Conservation (phyloP, 2,329 filamentous ascomycete genomes). For the Ceratocystis lukuohia region DNA sequence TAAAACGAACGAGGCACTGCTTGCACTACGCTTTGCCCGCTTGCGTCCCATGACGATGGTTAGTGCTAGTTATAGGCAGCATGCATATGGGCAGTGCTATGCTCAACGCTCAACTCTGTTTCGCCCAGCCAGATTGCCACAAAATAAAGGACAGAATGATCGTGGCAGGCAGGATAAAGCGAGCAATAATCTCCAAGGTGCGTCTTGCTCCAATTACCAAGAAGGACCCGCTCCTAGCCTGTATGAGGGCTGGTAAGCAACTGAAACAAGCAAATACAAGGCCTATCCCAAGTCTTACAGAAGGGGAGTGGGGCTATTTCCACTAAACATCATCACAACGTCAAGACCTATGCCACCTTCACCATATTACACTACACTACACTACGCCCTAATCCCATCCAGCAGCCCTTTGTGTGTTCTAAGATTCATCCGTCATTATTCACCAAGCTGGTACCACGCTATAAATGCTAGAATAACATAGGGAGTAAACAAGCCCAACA, state of each 20-base stretch:
- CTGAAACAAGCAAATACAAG: too few species aligned
- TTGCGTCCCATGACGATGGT: background rate
- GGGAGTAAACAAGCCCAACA: background rate
- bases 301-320: too few species aligned
- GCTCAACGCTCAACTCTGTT: background rate
- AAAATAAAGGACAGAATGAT: background rate
- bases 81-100: background rate
- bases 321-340: too few species aligned
- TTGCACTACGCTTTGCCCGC: too few species aligned
- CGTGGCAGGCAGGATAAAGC: background rate
- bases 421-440: background rate
- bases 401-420: background rate
- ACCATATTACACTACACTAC: background rate
- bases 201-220: too few species aligned
- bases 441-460: background rate
- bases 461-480: background rate
- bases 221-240: too few species aligned
- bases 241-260: too few species aligned
- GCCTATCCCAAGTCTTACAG: too few species aligned
- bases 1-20: too few species aligned
- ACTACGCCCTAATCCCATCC: background rate
- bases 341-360: too few species aligned
- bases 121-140: background rate
- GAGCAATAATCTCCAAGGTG: too few species aligned
- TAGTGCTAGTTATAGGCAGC: background rate